phyloP scores from a whole-genome alignment of 2,329 filamentous ascomycete species.

The Penicillium sclerotiorum region DNA sequence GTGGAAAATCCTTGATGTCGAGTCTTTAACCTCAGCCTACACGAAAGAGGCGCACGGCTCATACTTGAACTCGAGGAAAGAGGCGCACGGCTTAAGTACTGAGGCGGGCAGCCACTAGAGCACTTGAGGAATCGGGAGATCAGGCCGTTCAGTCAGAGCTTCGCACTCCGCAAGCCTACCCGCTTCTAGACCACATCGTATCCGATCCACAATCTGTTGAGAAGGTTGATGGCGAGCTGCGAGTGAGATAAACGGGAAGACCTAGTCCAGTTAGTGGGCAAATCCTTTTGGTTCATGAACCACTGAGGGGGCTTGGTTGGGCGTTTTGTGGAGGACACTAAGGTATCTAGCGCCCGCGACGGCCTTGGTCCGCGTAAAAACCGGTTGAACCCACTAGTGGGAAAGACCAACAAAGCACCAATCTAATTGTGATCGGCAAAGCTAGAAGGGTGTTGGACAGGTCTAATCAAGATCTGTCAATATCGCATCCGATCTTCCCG shows the following conservation, averaged over 20 bases:
- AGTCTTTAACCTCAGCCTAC: slow-evolving; percentile 6
- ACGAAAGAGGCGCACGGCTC: background rate
- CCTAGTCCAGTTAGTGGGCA: background rate
- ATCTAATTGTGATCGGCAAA: background rate
- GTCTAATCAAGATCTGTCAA: background rate
- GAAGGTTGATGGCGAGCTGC: background rate
- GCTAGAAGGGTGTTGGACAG: background rate
- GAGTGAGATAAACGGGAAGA: background rate
- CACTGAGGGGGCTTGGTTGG: background rate
- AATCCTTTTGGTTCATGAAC: background rate
- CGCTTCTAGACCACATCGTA: background rate
- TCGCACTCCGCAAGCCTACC: background rate
- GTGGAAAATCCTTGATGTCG: background rate
- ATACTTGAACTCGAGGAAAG: too few relatives aligned
- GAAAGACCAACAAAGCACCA: background rate
- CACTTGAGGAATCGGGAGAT: background rate
- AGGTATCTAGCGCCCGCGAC: slow-evolving; percentile 3
- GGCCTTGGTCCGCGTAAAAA: background rate
- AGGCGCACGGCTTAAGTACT: too few relatives aligned
- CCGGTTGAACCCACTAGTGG: background rate
- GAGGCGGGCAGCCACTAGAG: background rate
- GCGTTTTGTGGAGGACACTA: background rate
- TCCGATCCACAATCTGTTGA: background rate
- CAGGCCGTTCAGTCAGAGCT: background rate
- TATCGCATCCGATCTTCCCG: background rate